phyloP scores from a whole-genome alignment of 768 basidiomycete species.

The Tylopilus plumbeoviolaceoides region DNA sequence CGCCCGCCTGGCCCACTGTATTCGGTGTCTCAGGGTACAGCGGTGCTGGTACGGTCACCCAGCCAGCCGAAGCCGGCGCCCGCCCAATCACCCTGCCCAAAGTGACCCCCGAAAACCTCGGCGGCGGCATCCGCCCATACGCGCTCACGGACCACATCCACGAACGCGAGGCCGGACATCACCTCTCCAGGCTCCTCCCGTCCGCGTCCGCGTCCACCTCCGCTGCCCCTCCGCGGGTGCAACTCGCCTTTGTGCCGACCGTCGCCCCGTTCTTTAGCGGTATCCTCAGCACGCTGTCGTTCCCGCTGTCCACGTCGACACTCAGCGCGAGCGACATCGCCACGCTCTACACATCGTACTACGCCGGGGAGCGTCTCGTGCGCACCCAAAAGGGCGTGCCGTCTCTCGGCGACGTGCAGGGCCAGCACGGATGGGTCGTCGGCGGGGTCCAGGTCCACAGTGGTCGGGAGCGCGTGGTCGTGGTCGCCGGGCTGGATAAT shows the following conservation, averaged over 20 bases:
- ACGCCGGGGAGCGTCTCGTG: conserved; percentile 71
- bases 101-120: conserved; percentile 70
- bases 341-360: conserved; percentile 72
- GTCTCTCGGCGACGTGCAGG: conserved; percentile 67
- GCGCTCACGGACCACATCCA: conserved; percentile 96
- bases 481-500: conserved; percentile 97
- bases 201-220: background rate
- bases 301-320: conserved; percentile 61
- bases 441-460: conserved; percentile 95
- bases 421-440: conserved; percentile 83
- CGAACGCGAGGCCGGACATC: conserved; percentile 89
- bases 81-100: conserved; percentile 77
- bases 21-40: conserved; percentile 95
- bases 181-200: conserved; percentile 63
- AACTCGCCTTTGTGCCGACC: conserved; percentile 80
- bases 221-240: conserved; percentile 30
- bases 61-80: conserved; percentile 55
- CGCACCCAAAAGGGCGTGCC: conserved; percentile 67
- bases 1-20: conserved; percentile 66
- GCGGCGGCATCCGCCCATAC: conserved; percentile 78
- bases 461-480: conserved; percentile 83
- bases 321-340: conserved; percentile 71
- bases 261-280: conserved; percentile 97
- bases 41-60: conserved; percentile 85
- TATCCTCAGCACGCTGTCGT: conserved; percentile 82